A percentile compares a stretch with the other conserved stretches of the same genome.
These are phyloP conservation scores for Eimeria necatrix DNA, from an alignment of 169 alveolate genomes.

Conservation along the genomic window DNA sequence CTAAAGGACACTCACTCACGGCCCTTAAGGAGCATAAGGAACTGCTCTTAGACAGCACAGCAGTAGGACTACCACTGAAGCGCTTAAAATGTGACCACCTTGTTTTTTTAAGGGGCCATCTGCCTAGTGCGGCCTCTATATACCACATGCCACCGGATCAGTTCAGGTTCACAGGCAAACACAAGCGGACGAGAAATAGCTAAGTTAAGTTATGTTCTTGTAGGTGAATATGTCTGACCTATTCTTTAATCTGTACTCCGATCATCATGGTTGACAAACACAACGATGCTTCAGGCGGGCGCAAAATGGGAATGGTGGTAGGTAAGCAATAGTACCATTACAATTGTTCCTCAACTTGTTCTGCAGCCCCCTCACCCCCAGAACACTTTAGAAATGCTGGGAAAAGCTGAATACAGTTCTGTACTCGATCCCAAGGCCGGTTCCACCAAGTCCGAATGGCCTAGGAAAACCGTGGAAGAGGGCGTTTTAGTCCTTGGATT, in stretches of 20 bases:
- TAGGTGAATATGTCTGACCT: background rate
- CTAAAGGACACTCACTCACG: too few species aligned
- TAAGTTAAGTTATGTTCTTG: background rate
- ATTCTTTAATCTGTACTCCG: background rate
- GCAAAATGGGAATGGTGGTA: background rate
- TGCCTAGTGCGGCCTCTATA: too few species aligned
- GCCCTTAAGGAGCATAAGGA: too few species aligned
- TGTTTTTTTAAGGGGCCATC: too few species aligned
- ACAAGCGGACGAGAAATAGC: background rate
- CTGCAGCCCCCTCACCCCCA: background rate
- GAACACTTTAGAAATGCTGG: background rate
- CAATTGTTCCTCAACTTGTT: background rate
- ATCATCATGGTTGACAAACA: background rate
- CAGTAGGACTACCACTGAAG: too few species aligned
- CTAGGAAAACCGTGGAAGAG: background rate
- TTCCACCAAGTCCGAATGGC: background rate
- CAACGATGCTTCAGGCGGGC: background rate
- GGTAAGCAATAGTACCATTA: background rate
- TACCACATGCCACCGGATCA: too few species aligned
- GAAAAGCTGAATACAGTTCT: background rate
- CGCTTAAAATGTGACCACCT: too few species aligned
- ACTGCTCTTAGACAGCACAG: too few species aligned
- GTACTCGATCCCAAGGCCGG: background rate
- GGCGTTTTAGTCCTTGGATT: background rate
- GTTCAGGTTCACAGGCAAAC: too few species aligned